Percentiles rank a stretch among this genome's conserved stretches.
Evolutionary conservation across 768 basidiomycete species (phyloP).

Genomic region (Tylopilus felleus): DNA sequence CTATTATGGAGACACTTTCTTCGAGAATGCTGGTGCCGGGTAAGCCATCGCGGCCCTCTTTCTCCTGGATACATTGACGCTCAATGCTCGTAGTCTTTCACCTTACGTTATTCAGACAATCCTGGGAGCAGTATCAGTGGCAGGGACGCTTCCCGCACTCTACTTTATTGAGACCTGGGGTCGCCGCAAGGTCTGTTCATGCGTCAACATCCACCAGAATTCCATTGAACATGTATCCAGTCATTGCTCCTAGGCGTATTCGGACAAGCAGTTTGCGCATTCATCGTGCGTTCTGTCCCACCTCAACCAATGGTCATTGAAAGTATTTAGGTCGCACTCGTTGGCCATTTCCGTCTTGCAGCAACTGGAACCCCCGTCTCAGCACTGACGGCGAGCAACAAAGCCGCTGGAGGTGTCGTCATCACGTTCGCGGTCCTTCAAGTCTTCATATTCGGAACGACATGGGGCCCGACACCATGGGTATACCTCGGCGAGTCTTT

Average conservation of each 20-base stretch:
- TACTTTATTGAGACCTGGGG: slow-evolving; percentile 70
- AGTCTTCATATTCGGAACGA: slow-evolving; percentile 66
- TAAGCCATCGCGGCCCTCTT: slow-evolving; percentile 25
- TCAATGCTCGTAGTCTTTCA: slow-evolving; percentile 39
- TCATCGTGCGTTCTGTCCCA: slow-evolving; percentile 45
- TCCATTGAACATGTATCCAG: slow-evolving; percentile 26
- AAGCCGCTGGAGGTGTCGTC: slow-evolving; percentile 57
- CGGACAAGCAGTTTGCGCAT: slow-evolving; percentile 55
- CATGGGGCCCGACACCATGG: slow-evolving; percentile 74
- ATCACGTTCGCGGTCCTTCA: slow-evolving; percentile 80
- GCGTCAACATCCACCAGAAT: not conserved
- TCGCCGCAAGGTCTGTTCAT: slow-evolving; percentile 51
- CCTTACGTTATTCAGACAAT: slow-evolving; percentile 76
- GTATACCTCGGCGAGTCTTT: slow-evolving; percentile 79
- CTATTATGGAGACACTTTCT: slow-evolving; percentile 80
- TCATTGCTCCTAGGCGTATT: slow-evolving; percentile 65
- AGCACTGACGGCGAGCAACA: slow-evolving; percentile 54
- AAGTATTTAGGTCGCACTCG: slow-evolving; percentile 55
- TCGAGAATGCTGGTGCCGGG: slow-evolving; percentile 67
- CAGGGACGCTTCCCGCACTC: slow-evolving; percentile 68
- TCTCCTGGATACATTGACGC: not conserved
- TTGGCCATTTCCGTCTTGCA: slow-evolving; percentile 66
- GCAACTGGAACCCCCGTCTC: slow-evolving; percentile 45
- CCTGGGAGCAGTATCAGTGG: slow-evolving; percentile 71
- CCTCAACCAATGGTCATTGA: not conserved